Base-by-base conservation (phyloP, 192 early-diverging fungal species). In the Coemansia sp. region DNA sequence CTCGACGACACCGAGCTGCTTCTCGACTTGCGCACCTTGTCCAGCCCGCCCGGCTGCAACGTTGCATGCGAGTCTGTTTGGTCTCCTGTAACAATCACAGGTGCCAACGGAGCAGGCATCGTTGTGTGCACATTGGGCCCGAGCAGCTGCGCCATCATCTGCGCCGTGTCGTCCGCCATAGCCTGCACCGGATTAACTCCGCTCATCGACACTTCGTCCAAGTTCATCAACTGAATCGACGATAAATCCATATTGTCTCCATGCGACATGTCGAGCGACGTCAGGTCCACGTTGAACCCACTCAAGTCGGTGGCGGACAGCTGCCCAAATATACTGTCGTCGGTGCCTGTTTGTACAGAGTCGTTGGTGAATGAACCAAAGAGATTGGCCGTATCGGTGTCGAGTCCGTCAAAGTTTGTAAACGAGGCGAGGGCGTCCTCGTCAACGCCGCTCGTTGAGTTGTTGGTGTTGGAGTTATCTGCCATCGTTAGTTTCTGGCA, bases 361-460 rank as follows among this genome's bases (percentile, higher is more conserved):
- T 78, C 69, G 61, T 78, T 71, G 43, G 69, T 72, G 13, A 78
- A 78, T 32, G 75, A 78, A 1, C 69, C 70, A 41, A 78, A 78
- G 11, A 78, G 54, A 16, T 68, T 64, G 55, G 71, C 58, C 11
- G 69, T 62, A 14, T 72, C 69, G 10, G 62, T 41, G 56, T 72
- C 75, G 48, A 72, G 10, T 1, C 65, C 69, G 39, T 71, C 58
- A 38, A 78, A 53, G 45, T 62, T 68, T 11, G 66, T 62, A 35
- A 78, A 72, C 59, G 69, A 71, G 6, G 66, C 45, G 10, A 78
- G 43, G 11, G 63, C 43, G 27, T 67, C 69, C 19, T 68, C 61
- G 35, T 58, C 64, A 0, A 26, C 50, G 41, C 53, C 54, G 57
- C 37, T 55, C 53, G 55, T 59, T 43, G 38, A n/a, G 5, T 18